Base-by-base conservation (phyloP, 2,329 filamentous ascomycete species). In the Fusarium tuaranense region DNA sequence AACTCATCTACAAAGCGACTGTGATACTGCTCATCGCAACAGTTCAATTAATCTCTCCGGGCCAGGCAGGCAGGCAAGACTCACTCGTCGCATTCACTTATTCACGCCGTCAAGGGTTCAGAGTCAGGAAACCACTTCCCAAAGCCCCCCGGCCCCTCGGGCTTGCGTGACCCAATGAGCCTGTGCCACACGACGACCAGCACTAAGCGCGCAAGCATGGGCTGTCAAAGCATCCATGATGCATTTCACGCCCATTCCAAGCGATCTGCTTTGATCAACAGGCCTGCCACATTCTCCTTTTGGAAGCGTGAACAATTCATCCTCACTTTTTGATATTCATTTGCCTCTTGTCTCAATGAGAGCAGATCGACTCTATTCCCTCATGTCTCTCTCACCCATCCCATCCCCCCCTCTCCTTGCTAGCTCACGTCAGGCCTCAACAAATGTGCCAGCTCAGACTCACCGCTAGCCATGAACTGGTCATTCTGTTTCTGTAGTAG, bases 101-200 rank as follows among this genome's bases (percentile, higher is more conserved):
- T 68, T 75, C 66, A 73, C 63, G 22, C 63, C n/a, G 30, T 38
- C 53, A 75, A 39, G 69, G 53, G 48, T 67, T 64, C 60, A 48
- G 41, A 58, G 25, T 68, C 68, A 48, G 65, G 60, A 69, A 74
- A 44, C 59, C 57, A n/a, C 59, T 67, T 38, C 13, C 63, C 41
- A 68, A 8, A 27, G 13, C 22, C 67, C 75, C 76, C 74, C 65
- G 65, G 69, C 65, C 67, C 44, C 66, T 74, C 74, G 64, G 66
- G 69, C 67, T 67, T 65, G 63, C 65, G 68, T 70, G 69, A 76
- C 71, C 77, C 77, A 79, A 79, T 79, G 70, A 79, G 76, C 77
- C 77, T 63, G 67, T 77, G 77, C 77, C 77, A 79, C 77, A 78
- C 72, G 68, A 38, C 71, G 63, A 69, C 55, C 57, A 64, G 71